Conservation (phyloP, 106 monocot species). For the Acorus gramineus region DNA sequence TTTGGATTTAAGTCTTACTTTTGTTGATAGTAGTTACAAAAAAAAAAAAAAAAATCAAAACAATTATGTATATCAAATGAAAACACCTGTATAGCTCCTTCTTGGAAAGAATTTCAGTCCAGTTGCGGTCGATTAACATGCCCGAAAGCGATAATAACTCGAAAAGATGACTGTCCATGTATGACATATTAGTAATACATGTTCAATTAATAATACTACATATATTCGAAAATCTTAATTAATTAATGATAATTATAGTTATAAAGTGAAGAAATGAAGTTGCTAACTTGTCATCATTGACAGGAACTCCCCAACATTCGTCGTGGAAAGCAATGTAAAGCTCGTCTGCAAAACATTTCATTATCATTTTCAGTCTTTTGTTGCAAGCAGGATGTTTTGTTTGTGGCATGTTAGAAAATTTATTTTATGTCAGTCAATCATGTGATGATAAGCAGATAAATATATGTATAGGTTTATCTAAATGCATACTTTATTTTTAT, state of each 20-base stretch:
- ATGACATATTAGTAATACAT: background rate
- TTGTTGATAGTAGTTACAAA: too few species aligned
- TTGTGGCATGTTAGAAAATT: too few species aligned
- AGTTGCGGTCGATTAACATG: conserved; percentile 72
- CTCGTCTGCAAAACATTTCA: conserved; percentile 43
- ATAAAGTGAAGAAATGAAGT: background rate
- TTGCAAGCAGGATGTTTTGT: too few species aligned
- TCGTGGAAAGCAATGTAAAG: conserved; percentile 68
- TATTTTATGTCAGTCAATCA: too few species aligned
- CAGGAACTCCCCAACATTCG: conserved; percentile 79
- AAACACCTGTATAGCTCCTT: conserved; percentile 65
- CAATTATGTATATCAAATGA: background rate
- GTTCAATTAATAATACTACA: too few species aligned
- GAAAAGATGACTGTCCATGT: conserved; percentile 43
- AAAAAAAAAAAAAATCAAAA: too few species aligned
- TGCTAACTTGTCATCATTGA: conserved; percentile 57
- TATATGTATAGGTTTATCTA: too few species aligned
- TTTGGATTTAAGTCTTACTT: too few species aligned
- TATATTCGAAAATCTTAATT: background rate
- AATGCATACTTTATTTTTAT: too few species aligned
- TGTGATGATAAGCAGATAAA: too few species aligned
- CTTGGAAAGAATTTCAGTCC: conserved; percentile 75
- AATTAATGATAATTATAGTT: background rate
- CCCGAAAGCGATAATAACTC: conserved; percentile 57
- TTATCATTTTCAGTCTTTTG: too few species aligned